Conservation (phyloP, 1,139 yeast species). For the Taiozyma onychis region DNA sequence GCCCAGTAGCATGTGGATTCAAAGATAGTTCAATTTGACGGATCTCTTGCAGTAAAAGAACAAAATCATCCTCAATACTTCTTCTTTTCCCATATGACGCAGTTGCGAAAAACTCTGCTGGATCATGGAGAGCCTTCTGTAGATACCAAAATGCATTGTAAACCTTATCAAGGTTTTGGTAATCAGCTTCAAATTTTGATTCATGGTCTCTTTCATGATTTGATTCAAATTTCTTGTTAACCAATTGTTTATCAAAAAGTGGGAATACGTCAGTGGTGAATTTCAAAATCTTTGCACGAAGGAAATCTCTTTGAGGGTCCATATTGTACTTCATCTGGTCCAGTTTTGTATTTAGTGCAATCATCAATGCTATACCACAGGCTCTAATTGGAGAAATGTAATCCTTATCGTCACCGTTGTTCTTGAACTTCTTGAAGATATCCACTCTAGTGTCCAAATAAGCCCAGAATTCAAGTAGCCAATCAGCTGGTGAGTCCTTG, state of each 20-base stretch:
- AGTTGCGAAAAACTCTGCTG: constrained; percentile 1
- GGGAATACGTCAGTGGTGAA: constrained; percentile 14
- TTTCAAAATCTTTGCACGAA: constrained; percentile 13
- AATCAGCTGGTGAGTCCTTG: constrained; percentile 8
- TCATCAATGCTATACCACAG: constrained; percentile 12
- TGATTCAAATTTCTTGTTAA: constrained; percentile 12
- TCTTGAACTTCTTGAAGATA: constrained; percentile 3
- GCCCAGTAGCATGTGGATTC: not conserved
- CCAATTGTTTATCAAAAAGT: constrained; percentile 5
- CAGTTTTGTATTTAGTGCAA: constrained; percentile 14
- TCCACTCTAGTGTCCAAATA: constrained; percentile 13
- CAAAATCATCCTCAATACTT: not conserved
- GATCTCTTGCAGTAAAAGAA: not conserved
- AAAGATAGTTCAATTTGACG: not conserved
- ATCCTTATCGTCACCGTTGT: not conserved
- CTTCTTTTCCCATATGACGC: not conserved
- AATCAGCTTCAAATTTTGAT: not conserved
- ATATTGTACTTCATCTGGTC: constrained; percentile 8
- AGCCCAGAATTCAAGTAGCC: constrained; percentile 19
- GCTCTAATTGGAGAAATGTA: constrained; percentile 7
- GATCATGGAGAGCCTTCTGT: constrained; percentile 13
- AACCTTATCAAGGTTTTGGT: not conserved
- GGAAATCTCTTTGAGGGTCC: constrained; percentile 15
- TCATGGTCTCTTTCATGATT: constrained; percentile 13
- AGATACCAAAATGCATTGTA: constrained; percentile 13